Base-by-base conservation (phyloP, 2,329 filamentous ascomycete genomes). In the Hymenoscyphus repandus region DNA sequence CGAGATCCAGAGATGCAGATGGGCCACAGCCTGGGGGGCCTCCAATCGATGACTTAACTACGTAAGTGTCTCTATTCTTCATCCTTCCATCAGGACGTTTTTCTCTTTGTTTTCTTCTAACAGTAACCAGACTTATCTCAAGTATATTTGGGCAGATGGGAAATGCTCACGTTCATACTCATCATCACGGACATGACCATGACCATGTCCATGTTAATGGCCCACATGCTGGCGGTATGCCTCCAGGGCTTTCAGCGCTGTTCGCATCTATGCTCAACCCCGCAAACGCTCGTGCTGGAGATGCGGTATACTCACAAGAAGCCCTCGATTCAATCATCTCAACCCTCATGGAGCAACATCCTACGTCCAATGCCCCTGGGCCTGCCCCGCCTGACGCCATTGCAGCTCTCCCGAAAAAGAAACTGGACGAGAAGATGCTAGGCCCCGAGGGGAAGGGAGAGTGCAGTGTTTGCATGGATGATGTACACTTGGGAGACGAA, bases 381-480 rank as follows among this genome's bases (percentile, higher is more conserved):
- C 91, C 92, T 2, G 92, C 92, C 7, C 77, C 89, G 0, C 78
- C 84, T 53, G 77, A 79, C 41, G 88, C 88, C 0, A 91, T 99
- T 49, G 76, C 79, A 22, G 77, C 79, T 3, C 72, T 99, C 5
- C 81, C 88, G 7, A 86, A 85, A 60, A 86, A 84, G 58, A 79
- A 79, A 39, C 74, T 93, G 2, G 80, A 88, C 45, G 72, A 78
- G 51, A 77, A 84, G 38, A 85, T 95, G 78, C 73, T 95, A 5
- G 77, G 75, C 1, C 66, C 72, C 0, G 79, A 82, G 48, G 69
- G 72, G 5, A 88, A 86, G 51, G 85, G 83, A 38, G 91, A 96
- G 64, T 99, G 93, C 68, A 91, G 88, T 33, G 96, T 99, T 52
- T 99, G 93, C 69, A 95, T 97, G 74, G 90, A 96, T 49, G 80